Evolutionary conservation across 768 basidiomycete species (phyloP).

Genomic region (Pulveroboletus sp.): DNA sequence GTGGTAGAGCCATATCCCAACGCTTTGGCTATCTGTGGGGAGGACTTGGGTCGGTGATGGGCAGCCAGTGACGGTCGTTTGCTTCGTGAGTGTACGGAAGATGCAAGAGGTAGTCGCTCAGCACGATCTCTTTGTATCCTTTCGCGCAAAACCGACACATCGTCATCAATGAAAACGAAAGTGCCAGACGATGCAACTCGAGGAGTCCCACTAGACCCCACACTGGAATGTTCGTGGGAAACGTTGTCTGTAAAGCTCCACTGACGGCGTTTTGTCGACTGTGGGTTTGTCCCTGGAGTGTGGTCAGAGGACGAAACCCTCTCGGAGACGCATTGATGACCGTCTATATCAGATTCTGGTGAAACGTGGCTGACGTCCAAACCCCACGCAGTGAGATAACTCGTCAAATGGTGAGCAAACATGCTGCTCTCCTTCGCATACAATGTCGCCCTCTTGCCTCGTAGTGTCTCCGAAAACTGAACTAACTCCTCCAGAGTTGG

Average conservation of each 20-base stretch:
- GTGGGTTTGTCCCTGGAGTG: constrained; percentile 1
- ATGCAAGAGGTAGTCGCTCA: constrained; percentile 39
- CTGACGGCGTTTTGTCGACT: constrained; percentile 18
- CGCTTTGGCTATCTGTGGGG: constrained; percentile 68
- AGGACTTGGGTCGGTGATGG: constrained; percentile 73
- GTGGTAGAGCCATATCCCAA: constrained; percentile 35
- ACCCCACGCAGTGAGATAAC: constrained; percentile 92
- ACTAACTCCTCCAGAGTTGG: constrained; percentile 77
- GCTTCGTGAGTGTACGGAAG: constrained; percentile 37
- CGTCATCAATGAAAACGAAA: constrained; percentile 92
- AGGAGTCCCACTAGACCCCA: constrained; percentile 17
- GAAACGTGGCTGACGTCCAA: constrained; percentile 86
- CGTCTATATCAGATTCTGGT: constrained; percentile 51
- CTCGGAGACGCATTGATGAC: constrained; percentile 18
- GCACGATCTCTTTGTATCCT: constrained; percentile 64
- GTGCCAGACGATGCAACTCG: constrained; percentile 35
- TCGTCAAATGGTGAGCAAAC: constrained; percentile 90
- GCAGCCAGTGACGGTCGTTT: constrained; percentile 67
- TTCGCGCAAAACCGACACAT: constrained; percentile 73
- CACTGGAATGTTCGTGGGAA: constrained; percentile 17
- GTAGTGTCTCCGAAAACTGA: constrained; percentile 74
- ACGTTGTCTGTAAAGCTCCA: constrained; percentile 17
- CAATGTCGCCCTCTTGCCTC: constrained; percentile 77
- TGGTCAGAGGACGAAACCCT: constrained; percentile 8
- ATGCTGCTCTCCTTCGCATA: constrained; percentile 83